Conservation (phyloP, 2,329 filamentous ascomycete species). For the Verticillium longisporum region DNA sequence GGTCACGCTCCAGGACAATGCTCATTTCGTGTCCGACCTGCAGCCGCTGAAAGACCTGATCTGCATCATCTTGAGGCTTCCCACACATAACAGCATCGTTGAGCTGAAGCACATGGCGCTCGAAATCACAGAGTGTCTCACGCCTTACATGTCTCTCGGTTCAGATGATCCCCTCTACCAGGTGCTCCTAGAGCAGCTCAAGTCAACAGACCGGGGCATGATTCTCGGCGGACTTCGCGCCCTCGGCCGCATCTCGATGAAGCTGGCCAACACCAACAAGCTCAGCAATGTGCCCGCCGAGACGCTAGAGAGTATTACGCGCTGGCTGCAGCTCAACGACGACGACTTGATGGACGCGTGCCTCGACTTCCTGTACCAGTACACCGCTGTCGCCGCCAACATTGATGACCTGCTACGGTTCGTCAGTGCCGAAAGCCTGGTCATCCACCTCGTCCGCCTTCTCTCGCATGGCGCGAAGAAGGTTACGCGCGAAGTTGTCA, state of each 20-base stretch:
- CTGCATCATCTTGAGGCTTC: conserved; percentile 74
- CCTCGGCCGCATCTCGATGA: conserved; percentile 82
- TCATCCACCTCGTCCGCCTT: conserved; percentile 73
- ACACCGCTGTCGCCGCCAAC: conserved; percentile 79
- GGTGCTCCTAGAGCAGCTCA: conserved; percentile 58
- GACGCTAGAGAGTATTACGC: conserved; percentile 60
- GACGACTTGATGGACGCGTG: conserved; percentile 84
- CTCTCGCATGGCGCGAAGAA: conserved; percentile 67
- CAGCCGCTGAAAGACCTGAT: conserved; percentile 69
- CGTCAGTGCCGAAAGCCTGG: conserved; percentile 57
- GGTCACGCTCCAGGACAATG: conserved; percentile 89
- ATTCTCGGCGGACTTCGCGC: conserved; percentile 76
- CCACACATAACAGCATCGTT: conserved; percentile 61
- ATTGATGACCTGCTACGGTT: conserved; percentile 64
- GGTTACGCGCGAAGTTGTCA: conserved; percentile 50
- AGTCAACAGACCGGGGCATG: conserved; percentile 69
- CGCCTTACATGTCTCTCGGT: conserved; percentile 69
- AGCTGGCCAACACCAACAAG: conserved; percentile 70
- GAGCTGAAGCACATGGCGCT: conserved; percentile 88
- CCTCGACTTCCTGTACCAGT: conserved; percentile 93
- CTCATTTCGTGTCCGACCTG: conserved; percentile 45
- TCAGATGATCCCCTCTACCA: conserved; percentile 72
- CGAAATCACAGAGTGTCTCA: conserved; percentile 86
- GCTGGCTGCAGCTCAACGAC: conserved; percentile 76
- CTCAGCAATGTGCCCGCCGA: conserved; percentile 62